Conservation (phyloP, 164 flowering plant genomes). For the Malania oleifera region DNA sequence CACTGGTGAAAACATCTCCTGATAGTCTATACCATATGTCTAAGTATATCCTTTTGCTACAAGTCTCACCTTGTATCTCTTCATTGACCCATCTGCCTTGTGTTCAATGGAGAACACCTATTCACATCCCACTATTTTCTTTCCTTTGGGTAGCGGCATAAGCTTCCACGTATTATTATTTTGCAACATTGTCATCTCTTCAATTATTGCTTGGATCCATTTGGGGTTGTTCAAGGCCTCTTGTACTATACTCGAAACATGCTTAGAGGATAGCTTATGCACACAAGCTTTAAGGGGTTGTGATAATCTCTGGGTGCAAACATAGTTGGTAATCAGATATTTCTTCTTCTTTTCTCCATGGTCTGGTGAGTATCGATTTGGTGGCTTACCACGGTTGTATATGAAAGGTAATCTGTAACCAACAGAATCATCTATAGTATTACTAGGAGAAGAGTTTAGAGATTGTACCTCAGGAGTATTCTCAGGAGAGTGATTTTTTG, state of each 20-base stretch:
- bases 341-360: background rate
- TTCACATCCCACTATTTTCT: slow-evolving; percentile 4
- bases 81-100: slow-evolving; percentile 2
- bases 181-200: slow-evolving; percentile 4
- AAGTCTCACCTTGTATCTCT: background rate
- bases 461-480: slow-evolving; percentile 4
- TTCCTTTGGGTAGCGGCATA: background rate
- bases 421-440: background rate
- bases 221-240: slow-evolving; percentile 4
- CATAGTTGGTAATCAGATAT: slow-evolving; percentile 9
- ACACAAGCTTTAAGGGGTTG: slow-evolving; percentile 2
- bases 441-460: slow-evolving; percentile 3
- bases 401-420: slow-evolving; percentile 1
- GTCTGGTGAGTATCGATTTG: slow-evolving; percentile 8
- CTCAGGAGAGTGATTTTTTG: background rate
- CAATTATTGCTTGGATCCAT: slow-evolving; percentile 8
- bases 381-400: slow-evolving; percentile 5
- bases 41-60: background rate
- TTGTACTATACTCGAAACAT: background rate
- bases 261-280: background rate
- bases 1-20: slow-evolving; percentile 5
- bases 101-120: slow-evolving; percentile 3
- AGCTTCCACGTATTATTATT: background rate
- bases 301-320: slow-evolving; percentile 5
- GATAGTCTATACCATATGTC: slow-evolving; percentile 3